Base-by-base conservation (phyloP, 257 asterid species). In the Capsicum chinense region DNA sequence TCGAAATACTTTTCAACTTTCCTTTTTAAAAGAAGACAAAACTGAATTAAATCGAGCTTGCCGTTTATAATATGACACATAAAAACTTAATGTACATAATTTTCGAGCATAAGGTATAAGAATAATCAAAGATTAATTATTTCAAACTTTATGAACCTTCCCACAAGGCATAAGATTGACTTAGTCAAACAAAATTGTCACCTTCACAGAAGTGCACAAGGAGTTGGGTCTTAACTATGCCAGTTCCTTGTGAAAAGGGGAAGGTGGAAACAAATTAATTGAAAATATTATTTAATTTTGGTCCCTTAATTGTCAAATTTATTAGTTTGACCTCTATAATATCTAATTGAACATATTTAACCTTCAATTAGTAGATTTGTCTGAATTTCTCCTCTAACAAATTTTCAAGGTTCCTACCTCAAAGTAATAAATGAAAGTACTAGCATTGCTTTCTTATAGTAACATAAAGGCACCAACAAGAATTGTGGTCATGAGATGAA, bases 141-240 rank as follows among this genome's bases (percentile, higher is more conserved):
- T 15, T 73, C 80, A 48, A 73, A 73, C n/a, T 73, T 73, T 6
- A 73, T 48, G 19, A 73, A 73, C n/a, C 39, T 73, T 19, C 50
- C 60, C 57, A 13, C 60, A 12, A 48, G 60, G 17, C 80, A 47
- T 71, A 48, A 73, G 44, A 7, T 74, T 50, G 80, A 74, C 80
- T 50, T 21, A 0, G 37, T 74, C 81, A 50, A 68, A 50, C 21
- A 21, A 50, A 74, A 13, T 13, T 50, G 19, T 50, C 12, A 21
- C 19, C 1, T 26, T 21, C 81, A 50, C 39, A 50, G 37, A 3
- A 74, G 44, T 50, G 81, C 81, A 74, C 42, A 21, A 12, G 44
- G 19, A 21, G 62, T 71, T 19, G 80, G 13, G 21, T 21, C 44
- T 15, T 56, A 48, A 6, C 44, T 74, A 74, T 50, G 47, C 81